Conservation (phyloP, 129 eudicot species). For the Lactuca saligna region DNA sequence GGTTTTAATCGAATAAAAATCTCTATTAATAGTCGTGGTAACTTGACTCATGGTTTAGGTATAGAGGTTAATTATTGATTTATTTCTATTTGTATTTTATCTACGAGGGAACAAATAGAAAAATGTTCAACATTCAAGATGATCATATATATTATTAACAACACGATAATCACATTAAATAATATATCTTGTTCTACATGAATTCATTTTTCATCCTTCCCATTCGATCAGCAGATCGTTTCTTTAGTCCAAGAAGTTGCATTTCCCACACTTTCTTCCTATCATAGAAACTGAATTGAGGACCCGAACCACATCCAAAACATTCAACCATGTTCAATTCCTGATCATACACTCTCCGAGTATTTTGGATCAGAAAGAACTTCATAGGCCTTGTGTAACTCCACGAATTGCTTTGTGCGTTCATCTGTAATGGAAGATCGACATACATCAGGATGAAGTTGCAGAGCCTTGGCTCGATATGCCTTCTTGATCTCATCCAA, state of each 20-base stretch:
- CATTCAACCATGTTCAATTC: conserved; percentile 36
- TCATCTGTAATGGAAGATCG: conserved; percentile 43
- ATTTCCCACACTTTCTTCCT: conserved; percentile 47
- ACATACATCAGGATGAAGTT: conserved; percentile 57
- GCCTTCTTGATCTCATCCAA: conserved; percentile 59
- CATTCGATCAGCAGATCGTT: conserved; percentile 39
- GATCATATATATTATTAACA: neutral
- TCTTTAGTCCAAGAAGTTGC: conserved; percentile 51
- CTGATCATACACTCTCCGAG: conserved; percentile 43
- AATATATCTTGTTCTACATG: neutral
- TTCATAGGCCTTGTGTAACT: conserved; percentile 52
- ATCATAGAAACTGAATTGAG: neutral
- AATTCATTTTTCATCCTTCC: conserved; percentile 28
- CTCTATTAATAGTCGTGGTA: neutral
- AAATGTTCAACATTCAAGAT: too few relatives aligned
- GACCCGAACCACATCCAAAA: conserved; percentile 1
- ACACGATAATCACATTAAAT: too few relatives aligned
- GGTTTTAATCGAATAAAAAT: neutral
- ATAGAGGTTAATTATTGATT: too few relatives aligned
- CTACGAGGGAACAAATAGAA: neutral
- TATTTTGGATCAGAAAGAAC: conserved; percentile 62
- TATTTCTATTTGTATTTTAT: too few relatives aligned
- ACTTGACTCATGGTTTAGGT: neutral
- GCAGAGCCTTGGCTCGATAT: conserved; percentile 48
- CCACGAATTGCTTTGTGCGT: conserved; percentile 46